Evolutionary conservation across 768 basidiomycete genomes (phyloP), one percentile per base, ranked within the genome.

Genomic region (Cystoderma amianthinum): DNA sequence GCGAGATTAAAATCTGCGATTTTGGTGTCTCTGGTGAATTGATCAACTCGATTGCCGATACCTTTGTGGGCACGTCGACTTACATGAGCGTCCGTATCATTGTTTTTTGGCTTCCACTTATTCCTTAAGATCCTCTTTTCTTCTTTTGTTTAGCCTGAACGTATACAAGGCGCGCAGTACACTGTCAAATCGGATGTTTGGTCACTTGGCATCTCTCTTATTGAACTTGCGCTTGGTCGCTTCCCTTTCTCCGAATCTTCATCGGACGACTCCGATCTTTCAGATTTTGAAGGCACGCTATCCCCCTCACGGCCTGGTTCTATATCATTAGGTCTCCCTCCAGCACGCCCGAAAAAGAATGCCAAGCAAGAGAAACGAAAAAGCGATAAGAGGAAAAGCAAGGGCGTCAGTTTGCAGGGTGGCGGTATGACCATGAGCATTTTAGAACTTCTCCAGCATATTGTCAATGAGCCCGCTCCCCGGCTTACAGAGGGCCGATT

Each of bases 121-220:
- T n/a, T n/a, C n/a, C n/a, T n/a, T n/a, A n/a, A n/a, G n/a, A n/a
- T n/a, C n/a, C n/a, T n/a, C n/a, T n/a, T n/a, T n/a, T n/a, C n/a
- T n/a, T 41, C 28, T 28, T 38, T 44, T 45, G 36, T 23, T 41
- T 62, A 99, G 96, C 96, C 96, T 13, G 96, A 99, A 56, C 92
- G 96, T 45, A 98, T 99, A 67, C 95, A 98, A 65, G 96, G 96
- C 38, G 92, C 92, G 1, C 89, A 90, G 56, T 98, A 99, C 61
- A 93, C 92, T 20, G 95, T 99, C 62, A 98, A 98, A 64, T 97
- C 94, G 3, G 96, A 99, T 53, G 95, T 98, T 3, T 99, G 96
- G 96, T 97, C 95, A 0, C 77, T 98, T 33, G 96, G 96, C 21
- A 92, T 99, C 56, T 89, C 93, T 5, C 72, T 99, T 36, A 94